Percentiles rank a stretch among this genome's conserved stretches.
phyloP scores from a whole-genome alignment of 257 asterid genomes.

The Dorcoceras hygrometricum region DNA sequence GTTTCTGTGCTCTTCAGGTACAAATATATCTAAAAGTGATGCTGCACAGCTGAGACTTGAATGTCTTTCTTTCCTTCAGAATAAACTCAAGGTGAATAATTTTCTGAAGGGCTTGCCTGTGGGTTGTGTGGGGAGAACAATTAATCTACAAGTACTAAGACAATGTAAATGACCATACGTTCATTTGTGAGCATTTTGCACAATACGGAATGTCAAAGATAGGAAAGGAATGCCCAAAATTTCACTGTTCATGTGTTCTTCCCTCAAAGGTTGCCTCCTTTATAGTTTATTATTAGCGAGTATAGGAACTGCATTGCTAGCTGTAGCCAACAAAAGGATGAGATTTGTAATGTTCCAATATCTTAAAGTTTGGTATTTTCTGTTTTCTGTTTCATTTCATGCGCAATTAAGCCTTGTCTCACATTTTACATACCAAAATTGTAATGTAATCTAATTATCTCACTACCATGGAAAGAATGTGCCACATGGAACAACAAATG shows the following conservation, averaged over 20 bases:
- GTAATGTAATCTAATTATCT: background rate
- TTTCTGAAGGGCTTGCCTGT: background rate
- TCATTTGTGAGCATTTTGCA: background rate
- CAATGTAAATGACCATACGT: background rate
- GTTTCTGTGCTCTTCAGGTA: slow-evolving; percentile 49
- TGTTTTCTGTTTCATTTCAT: background rate
- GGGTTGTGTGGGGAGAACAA: background rate
- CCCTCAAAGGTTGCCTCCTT: slow-evolving; percentile 6
- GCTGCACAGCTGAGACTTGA: slow-evolving; percentile 64
- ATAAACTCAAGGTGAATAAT: slow-evolving; percentile 60
- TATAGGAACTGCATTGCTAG: background rate
- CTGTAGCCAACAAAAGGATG: background rate
- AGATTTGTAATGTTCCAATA: background rate
- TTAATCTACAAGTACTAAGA: background rate
- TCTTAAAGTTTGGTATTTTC: background rate
- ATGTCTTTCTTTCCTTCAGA: slow-evolving; percentile 67
- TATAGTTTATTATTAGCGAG: background rate
- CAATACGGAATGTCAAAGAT: background rate
- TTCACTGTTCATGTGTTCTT: slow-evolving; percentile 13
- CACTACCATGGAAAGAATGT: background rate
- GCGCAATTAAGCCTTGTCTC: background rate
- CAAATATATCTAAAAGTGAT: slow-evolving; percentile 69
- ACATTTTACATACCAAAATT: background rate
- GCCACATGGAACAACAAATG: slow-evolving; percentile 3
- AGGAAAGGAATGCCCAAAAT: background rate